Base-by-base conservation (phyloP, 257 asterid genomes). In the Ilex asprella region DNA sequence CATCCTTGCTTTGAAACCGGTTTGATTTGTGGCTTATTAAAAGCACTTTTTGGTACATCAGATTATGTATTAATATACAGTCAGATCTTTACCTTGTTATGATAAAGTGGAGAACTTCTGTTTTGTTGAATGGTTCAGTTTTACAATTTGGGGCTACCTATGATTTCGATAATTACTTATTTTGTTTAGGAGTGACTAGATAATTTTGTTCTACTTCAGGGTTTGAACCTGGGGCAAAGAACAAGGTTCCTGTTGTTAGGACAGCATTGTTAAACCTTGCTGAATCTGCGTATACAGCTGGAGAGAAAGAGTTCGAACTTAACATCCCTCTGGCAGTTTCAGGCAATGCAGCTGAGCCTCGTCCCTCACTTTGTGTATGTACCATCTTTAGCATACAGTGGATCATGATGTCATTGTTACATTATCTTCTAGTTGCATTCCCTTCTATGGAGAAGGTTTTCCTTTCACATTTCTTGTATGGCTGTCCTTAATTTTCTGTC, bases 251-350 rank as follows among this genome's bases (percentile, higher is more conserved):
- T 46, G 52, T 46, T 46, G n/a, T 46, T 46, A 6, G 52, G 52
- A 46, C 52, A 2, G 52, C 52, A 46, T 46, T 6, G 0, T 46
- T 46, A 2, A 46, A 46, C 10, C n/a, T 46, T 10, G 52, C 52
- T 10, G 52, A 46, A 14, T 46, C 0, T 46, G 52, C 52, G 10
- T 46, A 3, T 11, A 0, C 52, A 46, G 10, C 15, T 14, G 52
- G 10, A 46, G 52, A 10, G 3, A 46, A 14, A 46, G 83, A 70
- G 65, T 58, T 76, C 32, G 81, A 85, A 61, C 72, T 89, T 41
- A 75, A 76, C 60, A 60, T 93, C 54, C 96, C 99, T n/a, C 70
- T 93, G 67, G 70, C 82, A 27, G 73, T 79, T 82, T 16, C 87
- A 3, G 72, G 77, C 74, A 30, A 57, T 64, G 67, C 79, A 30